Evolutionary conservation across 23 red algal genomes (phyloP).

Genomic region (Gracilaria gracilis): DNA sequence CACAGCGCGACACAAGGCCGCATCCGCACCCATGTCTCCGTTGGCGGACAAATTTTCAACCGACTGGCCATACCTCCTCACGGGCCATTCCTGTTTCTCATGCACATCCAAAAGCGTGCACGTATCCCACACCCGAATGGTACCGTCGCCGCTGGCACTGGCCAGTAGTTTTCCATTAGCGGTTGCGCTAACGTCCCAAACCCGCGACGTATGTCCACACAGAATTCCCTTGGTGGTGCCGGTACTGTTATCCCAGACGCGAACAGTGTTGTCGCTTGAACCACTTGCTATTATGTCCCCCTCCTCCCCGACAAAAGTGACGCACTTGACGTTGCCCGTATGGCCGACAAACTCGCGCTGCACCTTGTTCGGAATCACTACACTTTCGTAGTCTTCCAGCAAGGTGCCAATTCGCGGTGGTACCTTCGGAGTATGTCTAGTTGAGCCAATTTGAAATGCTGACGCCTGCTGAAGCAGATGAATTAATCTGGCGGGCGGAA

Average conservation of each 20-base stretch:
- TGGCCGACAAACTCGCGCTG: slow-evolving; percentile 75
- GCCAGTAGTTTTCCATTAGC: slow-evolving; percentile 81
- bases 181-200: slow-evolving; percentile 92
- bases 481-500: slow-evolving; percentile 84
- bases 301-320: slow-evolving; percentile 88
- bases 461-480: slow-evolving; percentile 90
- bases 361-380: slow-evolving; percentile 88
- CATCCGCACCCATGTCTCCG: background rate
- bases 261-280: slow-evolving; percentile 87
- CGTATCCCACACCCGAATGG: slow-evolving; percentile 86
- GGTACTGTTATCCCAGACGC: slow-evolving; percentile 78
- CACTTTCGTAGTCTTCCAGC: slow-evolving; percentile 90
- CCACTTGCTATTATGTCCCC: slow-evolving; percentile 84
- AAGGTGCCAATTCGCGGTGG: slow-evolving; percentile 91
- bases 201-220: slow-evolving; percentile 83
- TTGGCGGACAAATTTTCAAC: background rate
- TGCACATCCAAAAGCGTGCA: slow-evolving; percentile 18
- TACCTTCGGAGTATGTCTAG: slow-evolving; percentile 75
- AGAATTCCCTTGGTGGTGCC: slow-evolving; percentile 50
- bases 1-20: slow-evolving; percentile 15
- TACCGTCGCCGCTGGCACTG: slow-evolving; percentile 84
- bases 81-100: slow-evolving; percentile 5
- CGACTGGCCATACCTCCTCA: slow-evolving; percentile 5
- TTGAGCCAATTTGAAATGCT: slow-evolving; percentile 86
- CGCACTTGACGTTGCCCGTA: slow-evolving; percentile 89